These are phyloP conservation scores for Auricularia cornea DNA, from an alignment of 768 basidiomycete genomes.

Conservation along the genomic window DNA sequence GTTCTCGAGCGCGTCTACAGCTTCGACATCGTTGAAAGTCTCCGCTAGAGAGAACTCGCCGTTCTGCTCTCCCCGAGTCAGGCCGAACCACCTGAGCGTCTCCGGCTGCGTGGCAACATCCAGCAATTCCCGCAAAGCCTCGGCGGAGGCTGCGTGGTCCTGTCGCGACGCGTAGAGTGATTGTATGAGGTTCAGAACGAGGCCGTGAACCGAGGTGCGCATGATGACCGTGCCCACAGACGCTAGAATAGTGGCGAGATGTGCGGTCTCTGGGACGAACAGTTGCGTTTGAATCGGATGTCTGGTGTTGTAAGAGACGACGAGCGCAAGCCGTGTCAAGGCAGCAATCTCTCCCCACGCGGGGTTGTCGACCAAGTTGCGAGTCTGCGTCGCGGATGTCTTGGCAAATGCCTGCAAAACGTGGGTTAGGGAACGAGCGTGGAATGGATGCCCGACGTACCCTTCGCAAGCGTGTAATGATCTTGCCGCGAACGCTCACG, in stretches of 20 bases:
- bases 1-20: constrained; percentile 57
- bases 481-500: constrained; percentile 66
- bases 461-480: constrained; percentile 74
- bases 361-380: constrained; percentile 55
- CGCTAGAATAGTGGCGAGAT: constrained; percentile 70
- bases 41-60: constrained; percentile 62
- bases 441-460: constrained; percentile 26
- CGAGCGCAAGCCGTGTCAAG: constrained; percentile 63
- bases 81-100: constrained; percentile 63
- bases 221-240: constrained; percentile 66
- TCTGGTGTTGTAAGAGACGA: constrained; percentile 59
- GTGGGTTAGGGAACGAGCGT: background rate
- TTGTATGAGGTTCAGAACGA: constrained; percentile 75
- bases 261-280: constrained; percentile 75
- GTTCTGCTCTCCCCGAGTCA: constrained; percentile 50
- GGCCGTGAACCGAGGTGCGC: constrained; percentile 74
- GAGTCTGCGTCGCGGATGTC: constrained; percentile 55
- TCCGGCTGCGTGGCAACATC: constrained; percentile 49
- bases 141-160: constrained; percentile 45
- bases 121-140: constrained; percentile 55
- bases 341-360: constrained; percentile 80
- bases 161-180: constrained; percentile 53
- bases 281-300: constrained; percentile 61
- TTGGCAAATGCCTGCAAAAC: constrained; percentile 57
- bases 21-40: constrained; percentile 41